These are phyloP conservation scores for Suillus luteus DNA, from an alignment of 768 basidiomycete species.

Conservation along the genomic window DNA sequence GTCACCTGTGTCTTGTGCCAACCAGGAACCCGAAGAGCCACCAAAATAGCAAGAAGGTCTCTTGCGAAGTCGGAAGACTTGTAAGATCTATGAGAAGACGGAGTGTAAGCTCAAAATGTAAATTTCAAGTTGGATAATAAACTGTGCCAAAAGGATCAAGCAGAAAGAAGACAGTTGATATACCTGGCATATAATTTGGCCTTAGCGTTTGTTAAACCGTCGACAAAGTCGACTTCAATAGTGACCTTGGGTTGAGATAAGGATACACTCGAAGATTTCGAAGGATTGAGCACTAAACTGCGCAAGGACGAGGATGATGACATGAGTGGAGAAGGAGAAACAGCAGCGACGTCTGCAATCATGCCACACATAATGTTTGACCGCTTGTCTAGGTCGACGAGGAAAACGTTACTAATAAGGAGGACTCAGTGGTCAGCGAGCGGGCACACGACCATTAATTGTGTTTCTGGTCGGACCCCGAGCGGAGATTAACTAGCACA, in stretches of 20 bases:
- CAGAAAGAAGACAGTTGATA: conserved; percentile 37
- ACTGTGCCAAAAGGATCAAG: conserved; percentile 33
- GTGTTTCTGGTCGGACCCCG: not conserved
- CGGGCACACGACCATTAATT: not conserved
- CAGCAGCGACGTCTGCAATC: not conserved
- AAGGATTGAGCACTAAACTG: conserved; percentile 15
- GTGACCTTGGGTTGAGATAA: conserved; percentile 39
- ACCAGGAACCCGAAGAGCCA: conserved; percentile 53
- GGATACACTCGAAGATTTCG: conserved; percentile 34
- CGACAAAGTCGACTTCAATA: conserved; percentile 49
- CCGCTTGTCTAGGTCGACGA: not conserved
- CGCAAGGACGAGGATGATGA: conserved; percentile 12
- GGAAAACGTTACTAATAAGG: not conserved
- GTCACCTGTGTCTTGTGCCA: conserved; percentile 56
- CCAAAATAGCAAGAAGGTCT: conserved; percentile 57
- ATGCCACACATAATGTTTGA: not conserved
- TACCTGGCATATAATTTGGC: conserved; percentile 69
- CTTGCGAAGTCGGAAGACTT: conserved; percentile 57
- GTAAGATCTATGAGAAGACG: conserved; percentile 53
- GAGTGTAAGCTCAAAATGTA: conserved; percentile 21
- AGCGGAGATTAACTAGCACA: not conserved
- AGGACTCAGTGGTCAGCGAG: not conserved
- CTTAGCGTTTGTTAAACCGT: conserved; percentile 61
- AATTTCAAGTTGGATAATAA: conserved; percentile 5
- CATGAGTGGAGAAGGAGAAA: conserved; percentile 1